Conservation (phyloP, 2,329 filamentous ascomycete species). For the Aaosphaeria pasadenensis region DNA sequence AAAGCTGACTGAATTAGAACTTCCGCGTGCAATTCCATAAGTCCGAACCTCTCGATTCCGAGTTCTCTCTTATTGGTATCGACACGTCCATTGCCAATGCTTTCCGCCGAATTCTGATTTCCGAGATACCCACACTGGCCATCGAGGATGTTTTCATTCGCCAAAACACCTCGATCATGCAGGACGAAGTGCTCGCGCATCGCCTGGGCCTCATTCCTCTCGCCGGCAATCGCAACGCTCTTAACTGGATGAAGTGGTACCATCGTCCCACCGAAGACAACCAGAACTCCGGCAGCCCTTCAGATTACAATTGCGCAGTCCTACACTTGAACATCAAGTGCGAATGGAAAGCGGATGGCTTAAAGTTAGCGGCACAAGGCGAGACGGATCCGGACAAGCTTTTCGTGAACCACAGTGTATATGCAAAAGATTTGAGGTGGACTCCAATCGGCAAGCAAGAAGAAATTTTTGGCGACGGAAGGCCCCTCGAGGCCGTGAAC, state of each 20-base stretch:
- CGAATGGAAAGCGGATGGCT: constrained; percentile 66
- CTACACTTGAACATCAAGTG: constrained; percentile 77
- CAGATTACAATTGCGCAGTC: constrained; percentile 84
- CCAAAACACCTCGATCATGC: constrained; percentile 97
- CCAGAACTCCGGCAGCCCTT: constrained; percentile 38
- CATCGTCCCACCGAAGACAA: constrained; percentile 62
- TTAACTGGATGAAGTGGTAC: constrained; percentile 81
- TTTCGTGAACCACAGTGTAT: constrained; percentile 75
- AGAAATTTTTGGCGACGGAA: constrained; percentile 43
- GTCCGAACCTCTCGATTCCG: constrained; percentile 71
- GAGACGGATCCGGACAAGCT: constrained; percentile 80
- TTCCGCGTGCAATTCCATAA: constrained; percentile 81
- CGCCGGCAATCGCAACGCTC: constrained; percentile 71
- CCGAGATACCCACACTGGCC: constrained; percentile 90
- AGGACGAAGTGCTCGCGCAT: constrained; percentile 93
- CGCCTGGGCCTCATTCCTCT: constrained; percentile 89
- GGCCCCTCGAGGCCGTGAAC: constrained; percentile 73
- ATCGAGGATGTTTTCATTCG: constrained; percentile 91
- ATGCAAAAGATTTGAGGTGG: constrained; percentile 63
- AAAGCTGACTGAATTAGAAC: constrained; percentile 38
- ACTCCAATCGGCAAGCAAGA: constrained; percentile 63
- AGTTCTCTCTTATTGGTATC: constrained; percentile 87
- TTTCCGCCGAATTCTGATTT: constrained; percentile 91
- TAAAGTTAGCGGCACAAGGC: constrained; percentile 57
- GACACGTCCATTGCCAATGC: constrained; percentile 95